Conservation (phyloP, 345 rosid genomes). For the Toxicodendron radicans region DNA sequence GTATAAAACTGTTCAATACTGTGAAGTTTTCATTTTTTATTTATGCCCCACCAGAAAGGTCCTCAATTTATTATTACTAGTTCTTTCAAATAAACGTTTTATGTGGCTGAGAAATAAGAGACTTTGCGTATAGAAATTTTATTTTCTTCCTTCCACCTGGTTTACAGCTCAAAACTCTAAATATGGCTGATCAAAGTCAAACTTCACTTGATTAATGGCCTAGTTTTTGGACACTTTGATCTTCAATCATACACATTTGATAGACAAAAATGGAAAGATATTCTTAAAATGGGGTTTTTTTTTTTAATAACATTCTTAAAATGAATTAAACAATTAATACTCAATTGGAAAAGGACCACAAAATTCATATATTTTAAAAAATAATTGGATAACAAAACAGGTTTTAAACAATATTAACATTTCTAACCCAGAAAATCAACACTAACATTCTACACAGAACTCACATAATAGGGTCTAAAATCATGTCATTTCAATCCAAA, state of each 20-base stretch:
- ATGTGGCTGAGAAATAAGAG: not conserved
- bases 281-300: not conserved
- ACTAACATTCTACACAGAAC: too few species aligned
- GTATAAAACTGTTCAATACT: not conserved
- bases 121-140: not conserved
- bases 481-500: too few species aligned
- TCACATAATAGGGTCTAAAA: too few species aligned
- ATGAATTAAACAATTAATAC: too few species aligned
- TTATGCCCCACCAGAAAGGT: not conserved
- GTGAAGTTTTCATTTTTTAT: not conserved
- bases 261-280: not conserved
- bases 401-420: too few species aligned
- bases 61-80: not conserved
- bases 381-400: too few species aligned
- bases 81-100: not conserved
- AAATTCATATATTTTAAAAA: too few species aligned
- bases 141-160: not conserved
- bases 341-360: too few species aligned
- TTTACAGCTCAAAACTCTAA: not conserved
- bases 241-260: not conserved
- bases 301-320: too few species aligned
- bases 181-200: constrained; percentile 1
- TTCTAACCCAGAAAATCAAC: too few species aligned
- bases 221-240: not conserved
- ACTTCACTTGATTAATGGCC: not conserved